Percentiles rank a stretch among this genome's conserved stretches.
Conservation (phyloP, 2,329 filamentous ascomycete genomes). For the Stemphylium beticola region DNA sequence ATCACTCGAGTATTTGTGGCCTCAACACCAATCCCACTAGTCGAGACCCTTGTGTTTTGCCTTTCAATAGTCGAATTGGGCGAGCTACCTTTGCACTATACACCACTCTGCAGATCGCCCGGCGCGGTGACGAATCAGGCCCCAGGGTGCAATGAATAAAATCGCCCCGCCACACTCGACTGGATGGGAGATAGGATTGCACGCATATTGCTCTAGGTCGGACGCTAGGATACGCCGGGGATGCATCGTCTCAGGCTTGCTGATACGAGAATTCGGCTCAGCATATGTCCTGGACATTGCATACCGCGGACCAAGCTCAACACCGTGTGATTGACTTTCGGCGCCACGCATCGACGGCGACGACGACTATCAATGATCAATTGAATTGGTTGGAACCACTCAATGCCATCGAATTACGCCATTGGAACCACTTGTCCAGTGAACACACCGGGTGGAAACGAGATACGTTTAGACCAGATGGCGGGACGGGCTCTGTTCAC, state of each 20-base stretch:
- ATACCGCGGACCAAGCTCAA: slow-evolving; percentile 13
- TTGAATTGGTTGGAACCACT: not conserved
- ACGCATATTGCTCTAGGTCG: slow-evolving; percentile 11
- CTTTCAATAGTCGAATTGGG: slow-evolving; percentile 19
- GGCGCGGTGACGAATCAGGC: slow-evolving; percentile 15
- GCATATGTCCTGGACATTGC: slow-evolving; percentile 15
- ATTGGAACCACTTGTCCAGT: not conserved
- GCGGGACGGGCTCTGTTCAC: slow-evolving; percentile 19
- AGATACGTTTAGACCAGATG: slow-evolving; percentile 29
- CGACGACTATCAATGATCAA: not conserved
- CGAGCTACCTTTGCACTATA: slow-evolving; percentile 21
- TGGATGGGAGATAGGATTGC: slow-evolving; percentile 5
- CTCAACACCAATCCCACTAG: slow-evolving; percentile 16
- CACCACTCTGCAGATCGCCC: slow-evolving; percentile 14
- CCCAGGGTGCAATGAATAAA: not conserved
- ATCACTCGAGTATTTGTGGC: slow-evolving; percentile 12
- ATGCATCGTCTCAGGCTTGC: slow-evolving; percentile 9
- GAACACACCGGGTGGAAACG: not conserved
- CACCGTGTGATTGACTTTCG: not conserved
- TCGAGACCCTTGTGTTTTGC: slow-evolving; percentile 10
- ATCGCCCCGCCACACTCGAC: slow-evolving; percentile 9
- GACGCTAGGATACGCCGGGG: slow-evolving; percentile 15
- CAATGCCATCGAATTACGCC: not conserved
- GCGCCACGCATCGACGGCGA: not conserved
- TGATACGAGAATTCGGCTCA: slow-evolving; percentile 9